These are phyloP conservation scores for Pterulicium gracile DNA, from an alignment of 1,284 basidiomycete genomes.

Conservation along the genomic window DNA sequence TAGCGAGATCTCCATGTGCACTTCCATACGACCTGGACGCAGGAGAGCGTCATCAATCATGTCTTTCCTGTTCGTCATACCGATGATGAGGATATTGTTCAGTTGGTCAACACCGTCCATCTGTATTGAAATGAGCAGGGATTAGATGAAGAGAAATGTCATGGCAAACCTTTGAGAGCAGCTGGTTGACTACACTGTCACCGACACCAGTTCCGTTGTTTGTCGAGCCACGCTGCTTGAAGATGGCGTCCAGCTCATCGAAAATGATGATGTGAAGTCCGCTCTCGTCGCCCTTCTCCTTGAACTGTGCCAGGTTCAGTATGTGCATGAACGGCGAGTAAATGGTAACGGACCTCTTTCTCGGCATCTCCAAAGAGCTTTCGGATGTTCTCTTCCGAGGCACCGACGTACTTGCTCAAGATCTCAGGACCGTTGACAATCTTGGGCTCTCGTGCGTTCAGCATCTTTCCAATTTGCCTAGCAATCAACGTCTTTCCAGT, in stretches of 20 bases:
- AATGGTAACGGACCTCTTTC: conserved; percentile 61
- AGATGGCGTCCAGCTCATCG: conserved; percentile 97
- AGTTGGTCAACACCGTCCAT: conserved; percentile 99
- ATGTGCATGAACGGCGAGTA: neutral
- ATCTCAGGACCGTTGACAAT: conserved; percentile 98
- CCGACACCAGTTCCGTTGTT: conserved; percentile 93
- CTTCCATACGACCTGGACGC: conserved; percentile 96
- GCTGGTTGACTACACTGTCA: conserved; percentile 97
- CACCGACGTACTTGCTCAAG: conserved; percentile 95
- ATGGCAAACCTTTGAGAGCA: conserved; percentile 78
- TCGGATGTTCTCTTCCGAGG: conserved; percentile 97
- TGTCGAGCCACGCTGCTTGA: conserved; percentile 93
- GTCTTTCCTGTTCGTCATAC: conserved; percentile 98
- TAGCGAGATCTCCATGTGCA: conserved; percentile 99
- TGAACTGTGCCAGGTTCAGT: conserved; percentile 52
- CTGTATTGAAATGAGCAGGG: conserved; percentile 25
- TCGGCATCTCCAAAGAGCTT: conserved; percentile 98
- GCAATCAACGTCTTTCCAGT: conserved; percentile 99
- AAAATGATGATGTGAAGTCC: conserved; percentile 99
- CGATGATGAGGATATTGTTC: conserved; percentile 99
- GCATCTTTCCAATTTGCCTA: conserved; percentile 98
- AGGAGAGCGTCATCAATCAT: conserved; percentile 99
- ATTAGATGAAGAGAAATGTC: neutral
- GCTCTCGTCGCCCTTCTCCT: conserved; percentile 97
- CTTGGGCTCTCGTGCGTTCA: conserved; percentile 97